A percentile compares a stretch with the other conserved stretches of the same genome.
These are phyloP conservation scores for Aspergillus uvarum DNA, from an alignment of 2,329 filamentous ascomycete species.

Conservation along the genomic window DNA sequence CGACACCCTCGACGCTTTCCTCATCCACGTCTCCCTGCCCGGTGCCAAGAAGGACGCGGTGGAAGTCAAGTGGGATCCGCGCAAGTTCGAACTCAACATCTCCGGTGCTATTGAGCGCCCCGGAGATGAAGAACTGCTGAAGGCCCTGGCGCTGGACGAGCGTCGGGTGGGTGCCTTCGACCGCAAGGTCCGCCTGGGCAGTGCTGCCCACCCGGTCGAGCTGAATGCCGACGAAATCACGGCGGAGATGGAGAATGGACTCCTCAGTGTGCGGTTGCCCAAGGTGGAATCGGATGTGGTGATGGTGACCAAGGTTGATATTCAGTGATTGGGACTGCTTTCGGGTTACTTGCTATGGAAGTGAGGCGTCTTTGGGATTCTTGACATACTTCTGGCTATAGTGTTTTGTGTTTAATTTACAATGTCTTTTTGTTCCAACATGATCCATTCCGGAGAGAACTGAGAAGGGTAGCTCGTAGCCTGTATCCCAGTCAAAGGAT, in stretches of 20 bases:
- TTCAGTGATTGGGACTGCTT: not conserved
- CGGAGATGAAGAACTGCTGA: constrained; percentile 1
- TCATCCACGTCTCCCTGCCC: constrained; percentile 1
- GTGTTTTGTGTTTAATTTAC: not conserved
- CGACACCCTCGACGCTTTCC: constrained; percentile 1
- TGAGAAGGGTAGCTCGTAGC: not conserved
- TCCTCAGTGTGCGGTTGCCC: constrained; percentile 4
- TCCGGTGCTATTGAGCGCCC: not conserved
- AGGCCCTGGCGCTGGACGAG: constrained; percentile 7
- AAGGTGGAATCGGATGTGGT: constrained; percentile 5
- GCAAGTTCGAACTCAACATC: constrained; percentile 5
- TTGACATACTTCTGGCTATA: not conserved
- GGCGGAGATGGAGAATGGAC: constrained; percentile 6
- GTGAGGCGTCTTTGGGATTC: not conserved
- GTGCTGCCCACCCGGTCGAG: not conserved
- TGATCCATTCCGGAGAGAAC: not conserved
- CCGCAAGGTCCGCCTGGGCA: constrained; percentile 4
- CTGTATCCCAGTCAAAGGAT: not conserved
- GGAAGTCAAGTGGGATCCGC: constrained; percentile 8
- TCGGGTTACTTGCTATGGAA: not conserved
- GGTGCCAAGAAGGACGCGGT: constrained; percentile 9
- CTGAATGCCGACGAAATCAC: not conserved
- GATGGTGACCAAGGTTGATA: constrained; percentile 4
- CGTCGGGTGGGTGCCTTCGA: constrained; percentile 4
- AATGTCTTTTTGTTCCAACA: not conserved